Base-by-base conservation (phyloP, 2,329 filamentous ascomycete species). In the Trichophyton schoenleinii region DNA sequence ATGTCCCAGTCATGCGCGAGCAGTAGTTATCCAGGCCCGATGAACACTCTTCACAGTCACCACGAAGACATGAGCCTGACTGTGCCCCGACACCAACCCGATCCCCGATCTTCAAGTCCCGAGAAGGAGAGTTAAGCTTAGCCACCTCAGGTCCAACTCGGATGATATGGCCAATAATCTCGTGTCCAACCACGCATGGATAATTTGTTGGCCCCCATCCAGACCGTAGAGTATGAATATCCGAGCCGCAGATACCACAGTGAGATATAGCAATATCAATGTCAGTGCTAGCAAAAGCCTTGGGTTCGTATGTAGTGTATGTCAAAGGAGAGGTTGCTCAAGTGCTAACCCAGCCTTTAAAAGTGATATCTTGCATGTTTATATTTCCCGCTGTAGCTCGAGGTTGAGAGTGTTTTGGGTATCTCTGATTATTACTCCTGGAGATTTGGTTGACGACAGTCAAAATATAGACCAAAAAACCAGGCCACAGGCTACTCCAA, bases 241-340 rank as follows among this genome's bases (percentile, higher is more conserved):
- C 87, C 66, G 83, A 87, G 67, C 86, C 83, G 72, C 87, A 90
- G 60, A 90, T 80, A 70, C 89, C 88, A 70, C 88, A 92, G 71
- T 83, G 86, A 66, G 91, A 85, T 69, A 96, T 87, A 79, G 91
- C 87, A 75, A 96, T 83, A 72, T 95, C 90, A 68, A 96, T 84
- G 71, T 96, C 63, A 38, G 48, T 62, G 11, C n/a, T 20, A n/a
- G 59, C 41, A 31, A 65, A 63, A 44, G 46, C 59, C 41, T 63
- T 64, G 68, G 63, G 62, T 8, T 67, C 66, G 67, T 73, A 78
- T 20, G 67, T 67, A 42, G 69, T 71, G 66, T 68, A 72, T 28
- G 66, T 69, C 20, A 75, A 66, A 4, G 60, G 70, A 36, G 64
- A 68, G 46, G 67, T 73, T 53, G 72, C 68, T 44, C 71, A 66